Evolutionary conservation across 2,329 filamentous ascomycete genomes (phyloP), one percentile per base, ranked within the genome.

Genomic region (Paramyrothecium roridum): DNA sequence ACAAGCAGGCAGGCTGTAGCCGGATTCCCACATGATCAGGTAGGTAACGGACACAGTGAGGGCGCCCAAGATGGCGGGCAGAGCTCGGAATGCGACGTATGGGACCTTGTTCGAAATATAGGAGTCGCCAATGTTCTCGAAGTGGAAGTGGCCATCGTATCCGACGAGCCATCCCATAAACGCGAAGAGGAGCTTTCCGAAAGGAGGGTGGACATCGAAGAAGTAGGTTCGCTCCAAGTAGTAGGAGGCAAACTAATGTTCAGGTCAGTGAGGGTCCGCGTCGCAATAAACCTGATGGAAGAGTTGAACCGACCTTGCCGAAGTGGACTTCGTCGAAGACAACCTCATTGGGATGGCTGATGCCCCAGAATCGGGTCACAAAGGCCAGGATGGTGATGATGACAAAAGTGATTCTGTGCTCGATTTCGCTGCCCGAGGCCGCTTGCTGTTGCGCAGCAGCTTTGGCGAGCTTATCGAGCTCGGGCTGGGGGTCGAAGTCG

Each of bases 281-380:
- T n/a, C 13, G 20, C 23, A 48, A 17, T 22, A 37, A 46, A 8
- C 45, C 19, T 26, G 33, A 6, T 19, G 17, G n/a, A 3, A n/a
- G n/a, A n/a, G n/a, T n/a, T n/a, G 37, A 11, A 66, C 81, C 57
- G 80, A 97, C 93, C 89, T 99, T 99, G 78, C 95, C 95, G 74
- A 99, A 99, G 77, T 99, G 95, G 56, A 99, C 95, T 76, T 99
- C 95, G 70, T 99, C 95, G 69, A 99, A 99, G 51, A 99, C 95
- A 54, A 99, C 95, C 78, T 98, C 90, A 69, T 96, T 88, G 17
- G 95, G 95, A 74, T 97, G 93, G 71, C 83, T 91, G 71, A 99
- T 97, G 59, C 92, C 93, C 85, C 90, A 98, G 80, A 99, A 99
- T 59, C 95, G 84, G 50, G 95, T 98, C 59, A 92, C 68, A 68